phyloP scores from a whole-genome alignment of 2,329 filamentous ascomycete genomes.

The Ophiocordyceps sinensis region DNA sequence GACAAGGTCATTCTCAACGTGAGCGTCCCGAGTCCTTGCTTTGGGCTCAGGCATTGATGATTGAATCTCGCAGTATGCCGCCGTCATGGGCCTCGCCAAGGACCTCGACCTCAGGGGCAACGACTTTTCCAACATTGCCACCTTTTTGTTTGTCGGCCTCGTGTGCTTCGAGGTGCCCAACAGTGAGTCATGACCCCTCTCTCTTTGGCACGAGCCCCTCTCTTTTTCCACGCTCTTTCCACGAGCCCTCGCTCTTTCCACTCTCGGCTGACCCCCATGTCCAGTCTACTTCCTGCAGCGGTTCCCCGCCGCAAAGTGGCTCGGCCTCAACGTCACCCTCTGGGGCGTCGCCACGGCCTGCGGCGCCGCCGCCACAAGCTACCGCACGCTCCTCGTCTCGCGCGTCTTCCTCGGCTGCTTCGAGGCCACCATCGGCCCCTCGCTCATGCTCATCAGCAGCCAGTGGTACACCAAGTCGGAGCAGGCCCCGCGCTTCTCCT shows the following conservation, averaged over 20 bases:
- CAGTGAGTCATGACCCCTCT: conserved; percentile 24
- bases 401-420: conserved; percentile 47
- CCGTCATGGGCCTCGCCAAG: conserved; percentile 46
- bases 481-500: conserved; percentile 41
- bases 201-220: no score
- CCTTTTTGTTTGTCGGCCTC: conserved; percentile 48
- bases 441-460: conserved; percentile 44
- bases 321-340: conserved; percentile 41
- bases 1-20: conserved; percentile 52
- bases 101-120: conserved; percentile 40
- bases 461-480: conserved; percentile 49
- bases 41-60: neutral
- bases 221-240: no score
- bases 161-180: conserved; percentile 45
- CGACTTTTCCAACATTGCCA: conserved; percentile 47
- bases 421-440: conserved; percentile 44
- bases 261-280: neutral
- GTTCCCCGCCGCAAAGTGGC: conserved; percentile 45
- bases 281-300: conserved; percentile 43
- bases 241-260: neutral
- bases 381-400: conserved; percentile 35
- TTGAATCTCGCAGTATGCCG: conserved; percentile 40
- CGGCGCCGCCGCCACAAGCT: conserved; percentile 38
- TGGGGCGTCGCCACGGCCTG: conserved; percentile 44
- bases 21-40: conserved; percentile 9